Evolutionary conservation across 805 yeast genomes (phyloP).

Genomic region (Candida broadrunensis): DNA sequence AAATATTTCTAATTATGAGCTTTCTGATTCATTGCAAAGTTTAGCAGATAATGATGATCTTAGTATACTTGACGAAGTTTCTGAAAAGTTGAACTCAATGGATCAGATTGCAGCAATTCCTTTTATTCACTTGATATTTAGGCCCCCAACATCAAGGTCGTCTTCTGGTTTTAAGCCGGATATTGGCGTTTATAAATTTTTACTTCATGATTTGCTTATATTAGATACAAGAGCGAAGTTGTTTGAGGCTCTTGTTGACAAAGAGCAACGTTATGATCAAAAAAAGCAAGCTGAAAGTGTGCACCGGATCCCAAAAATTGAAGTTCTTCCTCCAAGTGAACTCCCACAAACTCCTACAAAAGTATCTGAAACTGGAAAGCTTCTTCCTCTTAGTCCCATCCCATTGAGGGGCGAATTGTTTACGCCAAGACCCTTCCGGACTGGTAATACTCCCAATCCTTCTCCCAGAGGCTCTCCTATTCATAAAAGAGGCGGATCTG

Average conservation of each 20-base stretch:
- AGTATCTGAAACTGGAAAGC: not conserved
- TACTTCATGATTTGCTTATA: constrained; percentile 27
- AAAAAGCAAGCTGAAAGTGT: constrained; percentile 30
- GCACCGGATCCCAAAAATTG: constrained; percentile 1
- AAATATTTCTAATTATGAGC: constrained; percentile 22
- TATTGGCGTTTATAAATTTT: constrained; percentile 17
- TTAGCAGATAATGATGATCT: constrained; percentile 6
- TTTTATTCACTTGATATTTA: constrained; percentile 35
- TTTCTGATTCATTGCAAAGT: constrained; percentile 21
- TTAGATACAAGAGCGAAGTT: constrained; percentile 18
- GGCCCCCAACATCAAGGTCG: constrained; percentile 37
- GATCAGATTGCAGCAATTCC: constrained; percentile 36
- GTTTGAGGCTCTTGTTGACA: constrained; percentile 18
- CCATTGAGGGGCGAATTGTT: constrained; percentile 28
- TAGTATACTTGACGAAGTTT: constrained; percentile 5
- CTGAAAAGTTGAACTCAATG: constrained; percentile 28
- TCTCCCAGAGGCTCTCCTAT: constrained; percentile 39
- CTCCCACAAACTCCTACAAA: not conserved
- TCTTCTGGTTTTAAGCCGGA: constrained; percentile 41
- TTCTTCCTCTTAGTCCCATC: constrained; percentile 13
- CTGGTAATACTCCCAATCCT: constrained; percentile 37
- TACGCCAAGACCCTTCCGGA: constrained; percentile 40
- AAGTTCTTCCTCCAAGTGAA: constrained; percentile 2
- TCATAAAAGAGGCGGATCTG: constrained; percentile 11
- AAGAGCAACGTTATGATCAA: constrained; percentile 22